Evolutionary conservation across 2,329 filamentous ascomycete species (phyloP).

Genomic region (Aspergillus pseudoterreus): DNA sequence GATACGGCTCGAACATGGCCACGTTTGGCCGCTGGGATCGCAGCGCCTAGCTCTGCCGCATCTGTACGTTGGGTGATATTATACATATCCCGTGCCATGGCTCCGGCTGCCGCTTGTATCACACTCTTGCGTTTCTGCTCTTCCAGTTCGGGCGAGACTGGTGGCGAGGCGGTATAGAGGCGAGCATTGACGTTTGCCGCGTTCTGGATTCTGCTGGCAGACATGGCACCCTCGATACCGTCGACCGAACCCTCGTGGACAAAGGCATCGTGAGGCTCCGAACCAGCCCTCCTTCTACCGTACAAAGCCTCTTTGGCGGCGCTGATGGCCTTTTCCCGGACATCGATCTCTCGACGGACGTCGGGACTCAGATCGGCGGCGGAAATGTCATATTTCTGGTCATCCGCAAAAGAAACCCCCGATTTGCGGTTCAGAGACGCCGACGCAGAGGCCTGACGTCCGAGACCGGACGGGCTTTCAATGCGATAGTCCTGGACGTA

Average conservation of each 20-base stretch:
- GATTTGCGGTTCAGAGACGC: constrained; percentile 43
- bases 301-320: constrained; percentile 77
- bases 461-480: constrained; percentile 56
- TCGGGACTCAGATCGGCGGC: constrained; percentile 67
- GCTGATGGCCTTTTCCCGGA: constrained; percentile 62
- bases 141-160: constrained; percentile 67
- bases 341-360: constrained; percentile 35
- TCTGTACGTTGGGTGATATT: constrained; percentile 49
- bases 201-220: constrained; percentile 62
- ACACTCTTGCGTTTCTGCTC: constrained; percentile 70
- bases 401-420: constrained; percentile 8
- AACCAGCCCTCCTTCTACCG: constrained; percentile 60
- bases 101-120: constrained; percentile 76
- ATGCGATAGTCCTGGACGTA: constrained; percentile 57
- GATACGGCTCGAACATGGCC: constrained; percentile 31
- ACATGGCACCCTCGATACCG: constrained; percentile 40
- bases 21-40: constrained; percentile 29
- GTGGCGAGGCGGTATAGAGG: constrained; percentile 75
- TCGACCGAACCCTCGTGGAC: constrained; percentile 60
- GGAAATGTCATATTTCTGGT: constrained; percentile 40
- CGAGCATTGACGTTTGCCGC: constrained; percentile 66
- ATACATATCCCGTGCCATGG: constrained; percentile 89
- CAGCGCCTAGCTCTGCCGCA: constrained; percentile 14
- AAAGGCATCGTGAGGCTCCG: constrained; percentile 62
- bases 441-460: constrained; percentile 70